Evolutionary conservation across 257 asterid species (phyloP).

Genomic region (Leptodermis oblonga): DNA sequence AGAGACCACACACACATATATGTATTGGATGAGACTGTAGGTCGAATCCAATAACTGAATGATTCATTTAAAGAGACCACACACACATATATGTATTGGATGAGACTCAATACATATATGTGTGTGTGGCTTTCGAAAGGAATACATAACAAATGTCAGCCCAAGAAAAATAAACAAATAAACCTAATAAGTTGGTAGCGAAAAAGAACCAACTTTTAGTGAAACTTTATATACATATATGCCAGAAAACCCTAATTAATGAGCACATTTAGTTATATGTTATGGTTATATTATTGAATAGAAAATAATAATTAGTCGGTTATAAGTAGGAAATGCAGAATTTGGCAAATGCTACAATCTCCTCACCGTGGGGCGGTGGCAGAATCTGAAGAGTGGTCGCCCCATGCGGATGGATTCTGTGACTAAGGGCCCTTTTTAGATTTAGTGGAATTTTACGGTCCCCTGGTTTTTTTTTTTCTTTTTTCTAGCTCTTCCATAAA

Average conservation of each 20-base stretch:
- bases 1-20: too few relatives aligned
- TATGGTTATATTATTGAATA: not conserved
- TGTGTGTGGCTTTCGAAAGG: not conserved
- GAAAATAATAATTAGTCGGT: not conserved
- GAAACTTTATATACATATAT: too few relatives aligned
- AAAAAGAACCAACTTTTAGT: not conserved
- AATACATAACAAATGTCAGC: too few relatives aligned
- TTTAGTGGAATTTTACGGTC: slow-evolving; percentile 12
- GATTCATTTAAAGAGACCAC: too few relatives aligned
- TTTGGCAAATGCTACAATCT: not conserved
- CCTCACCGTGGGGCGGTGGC: slow-evolving; percentile 13
- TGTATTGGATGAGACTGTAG: too few relatives aligned
- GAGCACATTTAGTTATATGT: not conserved
- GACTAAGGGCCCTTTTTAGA: not conserved
- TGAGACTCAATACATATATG: too few relatives aligned
- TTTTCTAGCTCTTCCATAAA: too few relatives aligned
- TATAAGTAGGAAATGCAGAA: too few relatives aligned
- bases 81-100: too few relatives aligned
- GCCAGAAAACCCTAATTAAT: not conserved
- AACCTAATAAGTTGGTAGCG: not conserved
- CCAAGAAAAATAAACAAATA: too few relatives aligned
- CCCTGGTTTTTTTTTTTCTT: slow-evolving; percentile 1
- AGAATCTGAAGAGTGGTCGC: slow-evolving; percentile 4
- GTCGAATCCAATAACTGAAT: too few relatives aligned
- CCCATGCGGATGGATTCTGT: slow-evolving; percentile 13